Base-by-base conservation (phyloP, 306 rosid genomes). In the Lupinus albus region DNA sequence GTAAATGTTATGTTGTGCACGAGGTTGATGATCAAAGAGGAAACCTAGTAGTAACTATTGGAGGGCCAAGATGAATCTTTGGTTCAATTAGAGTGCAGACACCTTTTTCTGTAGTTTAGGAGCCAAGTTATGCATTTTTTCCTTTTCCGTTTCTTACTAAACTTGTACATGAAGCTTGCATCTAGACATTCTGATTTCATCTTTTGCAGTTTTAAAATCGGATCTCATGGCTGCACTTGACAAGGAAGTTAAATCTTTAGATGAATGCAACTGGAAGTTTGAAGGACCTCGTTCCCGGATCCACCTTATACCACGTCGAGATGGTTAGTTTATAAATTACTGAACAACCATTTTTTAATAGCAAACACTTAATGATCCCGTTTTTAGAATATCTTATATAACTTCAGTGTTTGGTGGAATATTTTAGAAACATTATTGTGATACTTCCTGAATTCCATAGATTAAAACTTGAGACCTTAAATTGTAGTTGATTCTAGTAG, bases 271-370 rank as follows among this genome's bases (percentile, higher is more conserved):
- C 75, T 89, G 97, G 97, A 93, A 86, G 83, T 89, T 86, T 84
- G 98, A 93, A 86, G 96, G 95, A 52, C 95, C 96, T 51, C 89
- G 95, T n/a, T 90, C 96, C 17, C 88, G 91, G 51, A 87, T 89
- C 68, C 89, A 86, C 80, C 87, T 82, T 52, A 60, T 78, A 76
- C 86, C 96, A 32, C 87, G 81, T 33, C 80, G 79, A 81, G 88
- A 89, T 76, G 85, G 90, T 80, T 60, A 59, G 79, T 69, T 14
- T 48, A 44, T 74, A 59, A 49, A 49, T 51, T 46, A 32, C 25
- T 48, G 1, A 62, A 69, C 67, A 9, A 1, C 21, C 64, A 55
- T 64, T 32, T 7, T 38, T 38, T 7, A 38, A 38, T 8, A 8
- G 44, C 8, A 45, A 55, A 50, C 50, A 32, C 25, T 48, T 2